Base-by-base conservation (phyloP, 2,329 filamentous ascomycete species). In the Colletotrichum cordylinicola region DNA sequence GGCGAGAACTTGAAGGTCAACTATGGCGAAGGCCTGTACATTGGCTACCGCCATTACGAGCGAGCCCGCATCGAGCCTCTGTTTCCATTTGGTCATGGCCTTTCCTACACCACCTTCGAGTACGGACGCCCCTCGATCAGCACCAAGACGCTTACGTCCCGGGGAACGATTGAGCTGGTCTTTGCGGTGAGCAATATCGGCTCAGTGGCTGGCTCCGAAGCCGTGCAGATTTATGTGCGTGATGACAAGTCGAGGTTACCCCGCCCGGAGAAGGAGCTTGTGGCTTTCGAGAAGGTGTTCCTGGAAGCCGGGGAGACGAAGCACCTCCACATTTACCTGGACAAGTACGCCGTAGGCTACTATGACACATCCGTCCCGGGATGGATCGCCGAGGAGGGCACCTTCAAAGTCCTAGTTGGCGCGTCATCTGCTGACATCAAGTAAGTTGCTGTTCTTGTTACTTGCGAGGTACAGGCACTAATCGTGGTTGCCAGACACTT, bases 31-130 rank as follows among this genome's bases (percentile, higher is more conserved):
- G 93, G 93, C 16, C 84, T 95, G 15, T 94, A 92, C 83, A 90
- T 95, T 70, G 94, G 94, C 4, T 95, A 96, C 84, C 86, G 91
- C 21, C 92, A 94, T 83, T 95, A 94, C 82, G 93, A 96, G 79
- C 90, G 90, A 24, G 85, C 87, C 15, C 86, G 87, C 31, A 88
- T 93, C 66, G 84, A 87, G 7, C 92, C 92, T 0, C 87, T 94
- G 0, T 95, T 95, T 84, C 88, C 93, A 33, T 95, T 95, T 78
- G 94, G 94, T 13, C 93, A 94, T 81, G 94, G 94, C 2, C 87
- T 95, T 9, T 94, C 92, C 0, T 96, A 95, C 82, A 95, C 93
- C 0, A 89, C 85, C 0, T 95, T 95, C 81, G 87, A 89, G 62
- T 93, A 94, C 80, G 91, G 91, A 16, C 85, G 87, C 1, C 88